These are phyloP conservation scores for Babesia ovis DNA, from an alignment of 169 alveolate genomes.

Conservation along the genomic window DNA sequence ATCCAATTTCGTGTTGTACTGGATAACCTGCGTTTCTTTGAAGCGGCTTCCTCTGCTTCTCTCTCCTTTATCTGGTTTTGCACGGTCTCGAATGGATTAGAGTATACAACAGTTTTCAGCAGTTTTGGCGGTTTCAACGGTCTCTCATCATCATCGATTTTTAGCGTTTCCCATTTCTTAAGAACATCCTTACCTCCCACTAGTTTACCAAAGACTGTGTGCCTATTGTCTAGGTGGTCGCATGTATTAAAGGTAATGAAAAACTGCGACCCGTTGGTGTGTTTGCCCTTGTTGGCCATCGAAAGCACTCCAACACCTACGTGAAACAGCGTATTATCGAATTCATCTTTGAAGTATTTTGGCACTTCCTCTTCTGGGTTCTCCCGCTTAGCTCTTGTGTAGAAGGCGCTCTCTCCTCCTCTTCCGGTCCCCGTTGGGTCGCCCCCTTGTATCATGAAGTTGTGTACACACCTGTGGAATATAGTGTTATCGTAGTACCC, in stretches of 20 bases:
- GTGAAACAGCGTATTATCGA: constrained; percentile 62
- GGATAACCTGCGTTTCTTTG: constrained; percentile 20
- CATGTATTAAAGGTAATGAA: constrained; percentile 90
- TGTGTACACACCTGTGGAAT: constrained; percentile 92
- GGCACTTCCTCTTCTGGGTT: constrained; percentile 53
- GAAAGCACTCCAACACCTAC: constrained; percentile 65
- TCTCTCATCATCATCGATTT: constrained; percentile 66
- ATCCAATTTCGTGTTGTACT: constrained; percentile 57
- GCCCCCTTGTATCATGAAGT: constrained; percentile 95
- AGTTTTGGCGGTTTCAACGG: constrained; percentile 67
- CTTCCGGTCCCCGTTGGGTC: constrained; percentile 95
- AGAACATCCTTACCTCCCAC: constrained; percentile 69
- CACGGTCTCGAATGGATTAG: constrained; percentile 64
- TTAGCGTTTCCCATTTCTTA: constrained; percentile 39
- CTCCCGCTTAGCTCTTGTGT: constrained; percentile 52
- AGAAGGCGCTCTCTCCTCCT: constrained; percentile 89
- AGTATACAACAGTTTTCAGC: constrained; percentile 35
- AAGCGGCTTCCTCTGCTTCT: constrained; percentile 8
- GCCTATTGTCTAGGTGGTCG: constrained; percentile 92
- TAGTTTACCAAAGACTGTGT: constrained; percentile 69
- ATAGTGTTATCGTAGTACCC: constrained; percentile 83
- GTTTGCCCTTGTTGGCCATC: constrained; percentile 69
- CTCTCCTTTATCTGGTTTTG: constrained; percentile 8
- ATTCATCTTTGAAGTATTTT: constrained; percentile 60
- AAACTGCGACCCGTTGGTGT: constrained; percentile 91